Evolutionary conservation across 1,284 basidiomycete genomes (phyloP).

Genomic region (Tylopilus orsonianus): DNA sequence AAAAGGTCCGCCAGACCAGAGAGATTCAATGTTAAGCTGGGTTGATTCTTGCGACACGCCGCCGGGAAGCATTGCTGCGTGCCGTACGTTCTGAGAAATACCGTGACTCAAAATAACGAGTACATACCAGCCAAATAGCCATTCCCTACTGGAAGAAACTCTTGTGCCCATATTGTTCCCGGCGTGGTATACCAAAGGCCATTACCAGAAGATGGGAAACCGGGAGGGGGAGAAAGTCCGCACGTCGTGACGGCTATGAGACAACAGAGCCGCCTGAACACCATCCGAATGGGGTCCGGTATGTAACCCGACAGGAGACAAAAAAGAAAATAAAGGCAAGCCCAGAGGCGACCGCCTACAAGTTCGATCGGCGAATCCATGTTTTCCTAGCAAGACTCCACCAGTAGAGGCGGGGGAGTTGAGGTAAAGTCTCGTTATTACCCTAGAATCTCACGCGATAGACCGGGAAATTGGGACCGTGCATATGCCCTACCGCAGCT

Average conservation of each 20-base stretch:
- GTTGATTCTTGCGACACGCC: conserved; percentile 58
- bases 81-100: not conserved
- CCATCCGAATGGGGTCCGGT: conserved; percentile 18
- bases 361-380: conserved; percentile 27
- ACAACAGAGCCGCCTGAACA: conserved; percentile 25
- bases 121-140: conserved; percentile 64
- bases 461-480: not conserved
- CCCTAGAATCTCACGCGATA: conserved; percentile 1
- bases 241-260: conserved; percentile 25
- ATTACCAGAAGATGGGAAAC: conserved; percentile 70
- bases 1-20: conserved; percentile 77
- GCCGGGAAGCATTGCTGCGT: conserved; percentile 62
- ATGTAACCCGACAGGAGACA: conserved; percentile 18
- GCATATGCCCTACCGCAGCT: not conserved
- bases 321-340: conserved; percentile 12
- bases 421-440: not conserved
- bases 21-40: conserved; percentile 70
- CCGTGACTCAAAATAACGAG: not conserved
- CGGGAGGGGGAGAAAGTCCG: conserved; percentile 38
- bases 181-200: conserved; percentile 65
- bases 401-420: not conserved
- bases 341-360: conserved; percentile 22
- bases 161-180: conserved; percentile 53
- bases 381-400: not conserved
- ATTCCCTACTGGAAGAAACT: conserved; percentile 71